Evolutionary conservation across 306 rosid genomes (phyloP).

Genomic region (Rosa rugosa): DNA sequence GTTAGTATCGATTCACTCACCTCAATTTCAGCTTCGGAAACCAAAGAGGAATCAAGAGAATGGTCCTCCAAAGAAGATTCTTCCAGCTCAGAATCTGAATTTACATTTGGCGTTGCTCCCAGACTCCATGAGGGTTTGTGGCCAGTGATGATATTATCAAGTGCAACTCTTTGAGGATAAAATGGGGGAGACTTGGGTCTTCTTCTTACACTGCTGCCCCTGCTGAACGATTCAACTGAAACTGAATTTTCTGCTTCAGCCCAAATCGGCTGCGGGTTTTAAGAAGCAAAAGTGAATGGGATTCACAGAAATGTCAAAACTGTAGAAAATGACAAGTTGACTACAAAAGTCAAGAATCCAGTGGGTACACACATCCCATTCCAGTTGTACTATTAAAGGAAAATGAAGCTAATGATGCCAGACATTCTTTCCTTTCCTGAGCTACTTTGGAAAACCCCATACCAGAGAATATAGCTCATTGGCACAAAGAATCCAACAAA

Average conservation of each 20-base stretch:
- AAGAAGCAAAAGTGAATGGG: constrained; percentile 1
- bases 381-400: neutral
- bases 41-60: constrained; percentile 38
- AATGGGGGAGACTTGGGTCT: constrained; percentile 28
- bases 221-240: constrained; percentile 45
- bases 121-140: constrained; percentile 33
- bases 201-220: constrained; percentile 26
- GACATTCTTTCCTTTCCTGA: neutral
- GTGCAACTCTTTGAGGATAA: constrained; percentile 62
- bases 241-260: constrained; percentile 54
- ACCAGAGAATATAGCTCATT: neutral
- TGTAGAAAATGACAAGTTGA: neutral
- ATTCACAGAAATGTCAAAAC: neutral
- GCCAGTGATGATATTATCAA: constrained; percentile 30
- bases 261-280: constrained; percentile 79
- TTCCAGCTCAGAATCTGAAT: constrained; percentile 39
- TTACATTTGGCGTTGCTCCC: constrained; percentile 36
- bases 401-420: neutral
- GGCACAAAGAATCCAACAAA: neutral
- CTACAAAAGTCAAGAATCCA: neutral
- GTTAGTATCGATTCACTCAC: constrained; percentile 46
- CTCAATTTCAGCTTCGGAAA: constrained; percentile 64
- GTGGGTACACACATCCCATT: neutral
- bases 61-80: constrained; percentile 44
- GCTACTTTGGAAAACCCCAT: neutral